phyloP scores from a whole-genome alignment of 129 eudicot genomes.

The Cynara cardunculus region DNA sequence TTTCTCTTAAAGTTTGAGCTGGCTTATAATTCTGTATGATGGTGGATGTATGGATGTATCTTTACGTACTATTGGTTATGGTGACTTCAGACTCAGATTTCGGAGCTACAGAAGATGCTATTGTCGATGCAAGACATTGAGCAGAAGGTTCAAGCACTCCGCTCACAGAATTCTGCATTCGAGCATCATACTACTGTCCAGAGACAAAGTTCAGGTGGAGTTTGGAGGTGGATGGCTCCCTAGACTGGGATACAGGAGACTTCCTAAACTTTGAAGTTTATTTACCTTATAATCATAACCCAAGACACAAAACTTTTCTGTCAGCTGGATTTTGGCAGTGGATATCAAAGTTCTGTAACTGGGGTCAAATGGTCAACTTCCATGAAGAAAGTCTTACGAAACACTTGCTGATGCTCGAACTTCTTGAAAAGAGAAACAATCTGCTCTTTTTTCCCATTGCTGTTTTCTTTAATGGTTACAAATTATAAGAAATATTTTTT shows the following conservation, averaged over 20 bases:
- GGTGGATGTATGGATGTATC: background rate
- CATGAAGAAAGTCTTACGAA: background rate
- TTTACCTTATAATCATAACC: constrained; percentile 16
- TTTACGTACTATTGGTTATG: constrained; percentile 14
- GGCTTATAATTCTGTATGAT: constrained; percentile 5
- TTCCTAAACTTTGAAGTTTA: background rate
- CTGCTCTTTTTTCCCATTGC: background rate
- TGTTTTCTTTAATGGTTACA: constrained; percentile 7
- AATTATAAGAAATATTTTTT: background rate
- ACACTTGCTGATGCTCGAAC: background rate
- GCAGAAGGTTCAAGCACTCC: constrained; percentile 66
- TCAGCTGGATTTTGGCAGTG: background rate
- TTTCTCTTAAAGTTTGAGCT: background rate
- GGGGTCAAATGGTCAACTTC: background rate
- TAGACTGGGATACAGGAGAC: constrained; percentile 16
- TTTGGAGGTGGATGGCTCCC: constrained; percentile 77
- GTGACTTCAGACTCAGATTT: constrained; percentile 73
- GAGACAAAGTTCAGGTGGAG: constrained; percentile 62
- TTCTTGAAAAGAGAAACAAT: background rate
- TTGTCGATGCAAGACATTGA: constrained; percentile 75
- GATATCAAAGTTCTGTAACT: background rate
- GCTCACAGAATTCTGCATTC: constrained; percentile 63
- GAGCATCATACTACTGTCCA: constrained; percentile 44
- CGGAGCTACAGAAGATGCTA: constrained; percentile 67
- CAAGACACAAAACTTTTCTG: constrained; percentile 2